Evolutionary conservation across 2,329 filamentous ascomycete genomes (phyloP).

Genomic region (Pseudonectria buxi): DNA sequence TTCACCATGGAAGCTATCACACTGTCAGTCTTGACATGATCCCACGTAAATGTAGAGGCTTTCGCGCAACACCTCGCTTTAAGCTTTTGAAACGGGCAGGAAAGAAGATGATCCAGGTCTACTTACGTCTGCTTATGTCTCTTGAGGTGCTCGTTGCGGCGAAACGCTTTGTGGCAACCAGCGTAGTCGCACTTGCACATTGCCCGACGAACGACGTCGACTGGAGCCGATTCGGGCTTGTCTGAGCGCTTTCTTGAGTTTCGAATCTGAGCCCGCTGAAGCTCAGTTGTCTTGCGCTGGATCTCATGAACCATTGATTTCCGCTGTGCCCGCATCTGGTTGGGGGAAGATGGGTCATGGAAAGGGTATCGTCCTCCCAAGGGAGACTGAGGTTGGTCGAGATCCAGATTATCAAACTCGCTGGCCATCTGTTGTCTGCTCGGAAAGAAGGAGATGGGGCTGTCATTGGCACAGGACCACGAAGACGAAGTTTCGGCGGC

Average conservation of each 20-base stretch:
- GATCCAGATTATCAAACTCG: slow-evolving; percentile 28
- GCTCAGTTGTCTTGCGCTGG: slow-evolving; percentile 37
- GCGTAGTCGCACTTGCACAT: slow-evolving; percentile 41
- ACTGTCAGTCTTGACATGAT: slow-evolving; percentile 3
- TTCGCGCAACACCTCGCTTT: too few relatives aligned
- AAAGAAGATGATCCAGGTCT: not conserved
- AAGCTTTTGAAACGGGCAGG: not conserved
- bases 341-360: slow-evolving; percentile 27
- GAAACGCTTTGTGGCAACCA: slow-evolving; percentile 42
- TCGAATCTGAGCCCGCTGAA: slow-evolving; percentile 36
- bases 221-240: slow-evolving; percentile 22
- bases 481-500: slow-evolving; percentile 30
- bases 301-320: slow-evolving; percentile 36
- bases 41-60: too few relatives aligned
- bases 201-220: slow-evolving; percentile 32
- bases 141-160: slow-evolving; percentile 50
- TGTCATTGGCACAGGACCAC: slow-evolving; percentile 35
- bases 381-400: slow-evolving; percentile 31
- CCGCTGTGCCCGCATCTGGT: slow-evolving; percentile 29
- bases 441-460: slow-evolving; percentile 35
- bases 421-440: slow-evolving; percentile 23
- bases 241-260: slow-evolving; percentile 23
- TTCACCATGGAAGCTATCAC: slow-evolving; percentile 28
- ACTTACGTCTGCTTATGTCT: slow-evolving; percentile 47
- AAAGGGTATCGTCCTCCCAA: slow-evolving; percentile 22